These are phyloP conservation scores for Pyracantha coccinea DNA, from an alignment of 331 rosid species.

Conservation along the genomic window DNA sequence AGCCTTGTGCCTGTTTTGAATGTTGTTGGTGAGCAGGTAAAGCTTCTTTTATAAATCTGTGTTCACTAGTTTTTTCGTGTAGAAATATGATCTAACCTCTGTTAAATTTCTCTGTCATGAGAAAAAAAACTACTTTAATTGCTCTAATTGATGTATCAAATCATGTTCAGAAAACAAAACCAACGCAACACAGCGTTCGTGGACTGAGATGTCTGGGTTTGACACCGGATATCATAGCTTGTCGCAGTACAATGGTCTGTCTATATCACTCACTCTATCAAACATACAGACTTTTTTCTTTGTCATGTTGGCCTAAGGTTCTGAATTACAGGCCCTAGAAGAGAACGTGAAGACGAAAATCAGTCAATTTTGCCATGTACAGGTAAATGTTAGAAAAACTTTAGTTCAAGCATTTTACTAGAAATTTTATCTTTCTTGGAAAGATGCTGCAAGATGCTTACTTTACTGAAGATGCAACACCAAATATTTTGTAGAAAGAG, in stretches of 20 bases:
- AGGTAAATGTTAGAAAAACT: constrained; percentile 15
- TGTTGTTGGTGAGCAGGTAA: constrained; percentile 96
- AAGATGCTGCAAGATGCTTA: background rate
- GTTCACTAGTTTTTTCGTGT: background rate
- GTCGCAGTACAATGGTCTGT: constrained; percentile 82
- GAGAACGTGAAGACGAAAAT: constrained; percentile 32
- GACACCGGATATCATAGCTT: constrained; percentile 72
- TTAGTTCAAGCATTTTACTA: background rate
- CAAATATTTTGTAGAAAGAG: constrained; percentile 22
- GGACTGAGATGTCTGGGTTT: constrained; percentile 70
- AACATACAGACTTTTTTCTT: background rate
- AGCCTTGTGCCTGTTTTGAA: constrained; percentile 93
- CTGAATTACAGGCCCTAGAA: constrained; percentile 29
- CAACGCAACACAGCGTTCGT: constrained; percentile 96
- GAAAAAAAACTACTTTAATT: background rate
- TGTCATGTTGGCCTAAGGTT: constrained; percentile 12
- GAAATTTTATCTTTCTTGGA: background rate
- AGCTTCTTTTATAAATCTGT: background rate
- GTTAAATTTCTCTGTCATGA: background rate
- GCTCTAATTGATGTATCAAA: background rate
- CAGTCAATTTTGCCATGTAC: constrained; percentile 47
- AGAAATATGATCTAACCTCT: too few species aligned
- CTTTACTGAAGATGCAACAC: background rate
- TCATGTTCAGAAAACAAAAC: constrained; percentile 80
- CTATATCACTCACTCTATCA: background rate